Evolutionary conservation across 768 basidiomycete species (phyloP), one percentile per base, ranked within the genome.

Genomic region (Galerina marginata): DNA sequence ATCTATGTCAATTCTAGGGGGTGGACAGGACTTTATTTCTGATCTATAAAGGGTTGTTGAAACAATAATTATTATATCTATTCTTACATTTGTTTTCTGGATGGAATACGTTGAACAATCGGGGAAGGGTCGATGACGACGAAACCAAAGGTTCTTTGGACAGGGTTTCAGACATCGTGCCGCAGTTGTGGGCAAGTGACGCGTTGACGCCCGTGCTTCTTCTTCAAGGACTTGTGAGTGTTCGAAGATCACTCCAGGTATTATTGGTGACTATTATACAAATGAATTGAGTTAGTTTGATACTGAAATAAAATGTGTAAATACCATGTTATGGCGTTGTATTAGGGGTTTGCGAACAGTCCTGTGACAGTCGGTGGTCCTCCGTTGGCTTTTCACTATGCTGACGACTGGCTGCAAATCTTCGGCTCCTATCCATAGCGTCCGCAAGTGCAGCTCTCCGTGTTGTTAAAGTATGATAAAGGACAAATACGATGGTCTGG

Each of bases 21-120:
- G 4, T 83, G 82, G 82, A 78, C 76, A 10, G 80, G 80, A 38
- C 66, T 83, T 49, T 81, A 81, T 67, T 75, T 83, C 60, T 83
- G 60, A 73, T 56, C 51, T 43, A 33, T 33, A 7, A 33, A 33
- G 29, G 29, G 29, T 33, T 4, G 29, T 33, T 20, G 7, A 33
- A 33, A 33, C 29, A 33, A 33, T 33, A 33, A 33, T 33, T 5
- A 33, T 33, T 7, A 33, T 33, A 33, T 33, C 7, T 33, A 33
- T 0, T 20, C 20, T 20, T 20, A 20, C 20, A 20, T 20, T 20
- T 33, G 2, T 7, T 33, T 33, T 33, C 29, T 33, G 29, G 29
- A 4, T 7, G 4, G 29, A 33, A 33, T 33, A 33, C 29, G 29
- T 33, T 7, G 29, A 33, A 33, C 5, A 33, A 33, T 33, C 2